Evolutionary conservation across 331 rosid species (phyloP), one percentile per base, ranked within the genome.

Genomic region (Malus hybrid): DNA sequence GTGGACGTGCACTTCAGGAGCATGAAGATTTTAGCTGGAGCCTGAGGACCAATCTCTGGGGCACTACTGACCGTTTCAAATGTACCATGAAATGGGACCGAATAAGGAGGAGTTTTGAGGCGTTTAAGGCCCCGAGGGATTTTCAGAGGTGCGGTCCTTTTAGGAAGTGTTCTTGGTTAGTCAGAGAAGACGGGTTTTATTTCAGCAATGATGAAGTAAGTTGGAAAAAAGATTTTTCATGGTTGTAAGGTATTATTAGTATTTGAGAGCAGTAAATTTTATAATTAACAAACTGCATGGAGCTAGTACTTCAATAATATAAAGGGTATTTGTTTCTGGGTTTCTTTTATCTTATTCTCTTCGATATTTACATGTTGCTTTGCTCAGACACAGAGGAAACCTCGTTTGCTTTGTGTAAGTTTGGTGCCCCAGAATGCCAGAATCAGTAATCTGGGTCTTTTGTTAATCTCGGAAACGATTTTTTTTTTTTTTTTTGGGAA

Each of bases 61-160:
- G 87, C 18, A 71, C 54, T 71, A 86, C 83, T 39, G 67, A 62
- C 28, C 62, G 24, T 19, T 91, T 89, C 84, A 75, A 75, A 7
- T 93, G 98, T 68, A 93, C 98, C 2, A 81, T 89, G 88, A 93
- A 93, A 86, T 91, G 92, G 91, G 97, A 88, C 76, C 60, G 16
- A 24, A 87, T 10, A 34, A 85, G 93, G 73, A 89, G 71, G 87
- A 85, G 74, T 7, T 93, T 93, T 60, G 96, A 88, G 7, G 98
- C 97, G 0, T 93, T 93, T 54, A 76, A 77, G 88, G 91, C 85
- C 71, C 81, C 93, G 7, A 87, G 98, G 34, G 97, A 93, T 61
- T 44, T 71, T 2, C 36, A 74, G 1, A 83, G 98, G 5, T 93
- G 98, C 55, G 83, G 89, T 3, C 76, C 63, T 32, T 54, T 76